These are phyloP conservation scores for Penicillium egyptiacum DNA, from an alignment of 495 filamentous ascomycete genomes.

Conservation along the genomic window DNA sequence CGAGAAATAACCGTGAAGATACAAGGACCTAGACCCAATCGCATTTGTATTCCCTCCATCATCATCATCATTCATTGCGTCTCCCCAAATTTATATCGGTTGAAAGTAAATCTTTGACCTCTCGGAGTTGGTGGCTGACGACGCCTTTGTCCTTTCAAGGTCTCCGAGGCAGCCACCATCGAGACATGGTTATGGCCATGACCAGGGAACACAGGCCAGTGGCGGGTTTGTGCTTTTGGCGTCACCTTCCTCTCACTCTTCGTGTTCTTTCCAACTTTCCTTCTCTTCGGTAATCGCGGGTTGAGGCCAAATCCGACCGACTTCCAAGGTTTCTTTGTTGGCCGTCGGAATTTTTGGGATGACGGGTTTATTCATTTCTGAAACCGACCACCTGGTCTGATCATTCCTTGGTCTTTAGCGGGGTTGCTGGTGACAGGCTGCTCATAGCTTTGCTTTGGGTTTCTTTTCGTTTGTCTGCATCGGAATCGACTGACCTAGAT, in stretches of 20 bases:
- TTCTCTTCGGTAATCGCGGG: slow-evolving; percentile 10
- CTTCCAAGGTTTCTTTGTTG: neutral
- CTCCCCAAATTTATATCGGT: neutral
- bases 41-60: neutral
- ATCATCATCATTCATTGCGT: neutral
- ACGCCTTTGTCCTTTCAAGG: neutral
- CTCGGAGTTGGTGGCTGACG: slow-evolving; percentile 4
- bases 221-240: slow-evolving; percentile 11
- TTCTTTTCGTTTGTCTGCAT: neutral
- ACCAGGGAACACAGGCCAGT: slow-evolving; percentile 12
- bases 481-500: neutral
- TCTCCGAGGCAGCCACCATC: neutral
- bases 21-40: neutral
- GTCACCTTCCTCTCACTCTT: slow-evolving; percentile 7
- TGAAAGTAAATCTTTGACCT: slow-evolving; percentile 3
- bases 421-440: neutral
- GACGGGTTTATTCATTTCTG: neutral
- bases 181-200: neutral
- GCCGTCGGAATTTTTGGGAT: neutral
- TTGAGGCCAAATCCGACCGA: slow-evolving; percentile 1
- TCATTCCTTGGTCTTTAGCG: neutral
- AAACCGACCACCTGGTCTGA: neutral
- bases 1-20: neutral
- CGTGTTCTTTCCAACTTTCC: slow-evolving; percentile 9
- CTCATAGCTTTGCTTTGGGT: neutral